Base-by-base conservation (phyloP, 1,139 yeast species). In the Meyerozyma athensensis region DNA sequence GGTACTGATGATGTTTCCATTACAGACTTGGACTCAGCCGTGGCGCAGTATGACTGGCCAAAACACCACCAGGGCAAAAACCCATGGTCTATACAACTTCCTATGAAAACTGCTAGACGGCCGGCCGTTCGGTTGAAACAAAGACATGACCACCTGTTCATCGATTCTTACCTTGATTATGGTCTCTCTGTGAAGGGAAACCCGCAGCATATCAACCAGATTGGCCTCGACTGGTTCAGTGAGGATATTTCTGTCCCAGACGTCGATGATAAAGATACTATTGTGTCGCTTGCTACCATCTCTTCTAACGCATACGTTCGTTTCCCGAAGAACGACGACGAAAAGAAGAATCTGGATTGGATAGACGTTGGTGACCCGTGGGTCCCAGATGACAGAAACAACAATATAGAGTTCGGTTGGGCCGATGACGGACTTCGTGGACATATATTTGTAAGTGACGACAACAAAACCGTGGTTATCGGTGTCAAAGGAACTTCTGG, bases 401-500 rank as follows among this genome's bases (percentile, higher is more conserved):
- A 49, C 3, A 60, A 63, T 37, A 44, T 68, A 26, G 69, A 74
- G 35, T 84, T 82, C 56, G 97, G 98, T 2, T 94, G 98, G 98
- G 77, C 77, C 41, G 80, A 72, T 12, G 79, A 77, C 43, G 97
- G 97, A 1, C 63, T 92, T 4, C 67, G 98, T 31, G 98, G 98
- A 2, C 97, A 92, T 54, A 80, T 94, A 1, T 92, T 92, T 61
- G 81, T 79, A 10, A 79, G 82, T 47, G 73, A 72, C 10, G 78
- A 74, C 42, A 71, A 79, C 30, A 68, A 78, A 21, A 74, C 86
- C 0, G 87, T 87, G 12, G 83, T 94, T 2, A 75, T 92, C 35
- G 81, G 96, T 0, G 71, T 87, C 42, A 92, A 92, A 59, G 98
- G 99, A 1, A 92, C 99, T 1, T 80, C 92, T 38, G 96, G 97